Conservation (phyloP, 352 stramenopile species). For the Achlya hypogyna region DNA sequence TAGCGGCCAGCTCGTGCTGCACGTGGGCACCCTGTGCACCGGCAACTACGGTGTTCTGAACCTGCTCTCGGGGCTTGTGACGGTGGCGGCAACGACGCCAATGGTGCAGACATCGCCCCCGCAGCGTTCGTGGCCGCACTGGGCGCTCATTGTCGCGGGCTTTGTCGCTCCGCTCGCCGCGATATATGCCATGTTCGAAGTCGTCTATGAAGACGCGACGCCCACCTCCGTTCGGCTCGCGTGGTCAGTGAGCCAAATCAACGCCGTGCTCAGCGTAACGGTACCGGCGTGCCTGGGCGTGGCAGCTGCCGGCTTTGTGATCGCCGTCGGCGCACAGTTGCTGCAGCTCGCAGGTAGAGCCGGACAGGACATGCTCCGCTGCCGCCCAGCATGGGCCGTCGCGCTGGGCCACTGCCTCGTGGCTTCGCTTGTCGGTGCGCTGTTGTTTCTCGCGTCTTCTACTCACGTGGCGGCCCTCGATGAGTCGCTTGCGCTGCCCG, state of each 20-base stretch:
- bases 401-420: background rate
- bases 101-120: background rate
- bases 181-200: slow-evolving; percentile 15
- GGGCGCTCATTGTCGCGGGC: background rate
- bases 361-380: background rate
- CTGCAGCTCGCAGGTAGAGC: background rate
- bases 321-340: background rate
- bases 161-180: background rate
- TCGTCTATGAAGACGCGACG: slow-evolving; percentile 9
- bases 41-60: slow-evolving; percentile 96
- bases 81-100: slow-evolving; percentile 13
- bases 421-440: background rate
- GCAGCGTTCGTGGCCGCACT: background rate
- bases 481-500: background rate
- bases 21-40: slow-evolving; percentile 79
- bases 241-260: background rate
- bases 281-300: background rate
- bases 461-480: background rate
- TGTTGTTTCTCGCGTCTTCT: background rate
- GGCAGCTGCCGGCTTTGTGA: background rate
- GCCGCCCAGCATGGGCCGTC: background rate
- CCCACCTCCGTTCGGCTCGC: background rate
- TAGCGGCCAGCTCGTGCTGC: slow-evolving; percentile 62
- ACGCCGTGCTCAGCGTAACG: background rate
- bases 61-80: slow-evolving; percentile 63